Evolutionary conservation across 1,139 yeast genomes (phyloP).

Genomic region (Dujonia santamariae): DNA sequence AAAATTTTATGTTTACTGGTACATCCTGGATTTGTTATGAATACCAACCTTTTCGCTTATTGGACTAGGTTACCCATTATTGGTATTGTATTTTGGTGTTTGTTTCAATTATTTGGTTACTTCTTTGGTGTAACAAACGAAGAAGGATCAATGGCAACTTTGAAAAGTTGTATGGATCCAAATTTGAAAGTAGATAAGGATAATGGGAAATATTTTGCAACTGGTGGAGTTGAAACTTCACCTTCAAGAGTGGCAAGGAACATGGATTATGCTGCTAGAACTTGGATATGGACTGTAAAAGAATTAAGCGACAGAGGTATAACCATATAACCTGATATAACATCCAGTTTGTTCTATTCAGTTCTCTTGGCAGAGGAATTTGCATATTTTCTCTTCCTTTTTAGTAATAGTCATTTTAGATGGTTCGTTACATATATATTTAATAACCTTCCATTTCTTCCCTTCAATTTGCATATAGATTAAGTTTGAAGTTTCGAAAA

Average conservation of each 20-base stretch:
- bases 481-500: too few species aligned
- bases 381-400: too few species aligned
- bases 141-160: constrained; percentile 66
- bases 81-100: constrained; percentile 68
- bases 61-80: constrained; percentile 77
- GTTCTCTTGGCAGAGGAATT: too few species aligned
- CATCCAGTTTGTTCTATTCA: too few species aligned
- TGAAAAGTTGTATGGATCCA: constrained; percentile 62
- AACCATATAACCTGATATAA: constrained; percentile 15
- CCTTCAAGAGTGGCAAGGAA: constrained; percentile 62
- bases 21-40: constrained; percentile 86
- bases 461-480: too few species aligned
- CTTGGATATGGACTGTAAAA: constrained; percentile 83
- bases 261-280: constrained; percentile 60
- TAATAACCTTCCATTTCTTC: too few species aligned
- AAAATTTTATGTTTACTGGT: constrained; percentile 62
- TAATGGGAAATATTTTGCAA: constrained; percentile 31
- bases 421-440: too few species aligned
- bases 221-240: constrained; percentile 38
- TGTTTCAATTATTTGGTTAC: constrained; percentile 64
- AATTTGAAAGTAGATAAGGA: constrained; percentile 32
- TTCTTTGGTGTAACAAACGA: constrained; percentile 70
- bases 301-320: constrained; percentile 52
- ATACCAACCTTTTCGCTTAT: constrained; percentile 69
- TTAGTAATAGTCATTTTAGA: too few species aligned